Evolutionary conservation across 2,329 filamentous ascomycete genomes (phyloP), one percentile per base, ranked within the genome.

Genomic region (Phaeomoniella chlamydospora): DNA sequence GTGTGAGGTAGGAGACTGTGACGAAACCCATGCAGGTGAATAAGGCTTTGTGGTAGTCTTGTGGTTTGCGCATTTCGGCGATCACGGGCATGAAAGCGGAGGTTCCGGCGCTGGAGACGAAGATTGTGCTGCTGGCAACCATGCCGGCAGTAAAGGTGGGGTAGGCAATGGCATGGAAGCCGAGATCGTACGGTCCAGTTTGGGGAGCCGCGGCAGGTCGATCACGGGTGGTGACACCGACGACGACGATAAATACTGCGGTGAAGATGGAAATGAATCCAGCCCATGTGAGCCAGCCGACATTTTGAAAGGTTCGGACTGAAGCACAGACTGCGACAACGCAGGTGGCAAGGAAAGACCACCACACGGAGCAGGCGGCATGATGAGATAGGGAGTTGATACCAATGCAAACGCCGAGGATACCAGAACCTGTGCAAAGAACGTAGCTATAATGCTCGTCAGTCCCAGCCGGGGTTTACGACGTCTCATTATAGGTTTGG

Each of bases 31-130:
- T 74, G 51, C 68, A 73, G 11, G 67, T 52, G 46, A 67, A 75
- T 0, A 78, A 58, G 0, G 74, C 67, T 50, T 76, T 77, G 40
- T 63, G 64, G 51, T 70, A 79, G 43, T 77, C 70, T 14, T 58
- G 59, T 0, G 74, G 74, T 18, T 64, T 60, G 30, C 57, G 60
- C 73, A 80, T 80, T 55, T 80, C 76, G 0, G 68, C 70, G 36
- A 79, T 78, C 39, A 80, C 70, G 3, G 73, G 72, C 2, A 79
- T 54, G 46, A 77, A 79, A 2, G 71, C 70, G 0, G 66, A 69
- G 0, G 72, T 76, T 13, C 68, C 71, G 0, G 72, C 68, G 4
- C 64, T 66, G 2, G 70, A 72, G 38, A 70, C 66, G 53, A 77
- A 74, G 41, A 79, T 76, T 2, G 69, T 74, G 2, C 63, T 61